Percentiles rank a stretch among this genome's conserved stretches.
phyloP scores from a whole-genome alignment of 768 basidiomycete genomes.

The Hydnomerulius pinastri region DNA sequence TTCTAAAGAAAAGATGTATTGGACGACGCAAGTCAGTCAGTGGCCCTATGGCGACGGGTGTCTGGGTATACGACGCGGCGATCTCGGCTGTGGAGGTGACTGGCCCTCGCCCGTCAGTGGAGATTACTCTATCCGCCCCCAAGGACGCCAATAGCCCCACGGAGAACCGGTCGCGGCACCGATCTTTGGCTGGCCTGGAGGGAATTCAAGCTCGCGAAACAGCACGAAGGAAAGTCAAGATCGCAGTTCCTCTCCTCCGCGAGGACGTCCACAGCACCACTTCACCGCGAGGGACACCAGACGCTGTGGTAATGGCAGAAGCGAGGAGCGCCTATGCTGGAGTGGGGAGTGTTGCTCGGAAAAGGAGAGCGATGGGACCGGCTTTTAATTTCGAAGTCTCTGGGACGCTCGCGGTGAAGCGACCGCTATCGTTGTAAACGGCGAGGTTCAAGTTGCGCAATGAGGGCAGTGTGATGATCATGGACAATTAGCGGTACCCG shows the following conservation, averaged over 20 bases:
- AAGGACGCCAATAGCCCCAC: background rate
- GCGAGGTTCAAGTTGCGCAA: background rate
- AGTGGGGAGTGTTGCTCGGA: slow-evolving; percentile 3
- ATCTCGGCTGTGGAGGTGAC: slow-evolving; percentile 43
- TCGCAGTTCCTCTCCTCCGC: slow-evolving; percentile 17
- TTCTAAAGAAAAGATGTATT: slow-evolving; percentile 57
- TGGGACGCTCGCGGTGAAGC: slow-evolving; percentile 15
- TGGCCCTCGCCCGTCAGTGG: slow-evolving; percentile 17
- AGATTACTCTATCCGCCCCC: slow-evolving; percentile 19
- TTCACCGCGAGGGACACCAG: background rate
- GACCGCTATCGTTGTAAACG: slow-evolving; percentile 17
- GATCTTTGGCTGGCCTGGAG: slow-evolving; percentile 24
- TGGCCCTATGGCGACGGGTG: slow-evolving; percentile 31
- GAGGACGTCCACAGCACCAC: background rate
- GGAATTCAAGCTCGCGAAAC: slow-evolving; percentile 9
- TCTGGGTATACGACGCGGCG: slow-evolving; percentile 56
- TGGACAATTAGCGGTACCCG: background rate
- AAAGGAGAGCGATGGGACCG: slow-evolving; percentile 6
- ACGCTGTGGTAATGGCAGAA: background rate
- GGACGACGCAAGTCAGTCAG: slow-evolving; percentile 49
- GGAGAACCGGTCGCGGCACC: slow-evolving; percentile 23
- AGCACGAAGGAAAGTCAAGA: slow-evolving; percentile 17
- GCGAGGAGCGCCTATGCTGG: background rate
- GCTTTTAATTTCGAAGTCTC: slow-evolving; percentile 5
- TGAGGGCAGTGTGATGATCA: background rate